Conservation (phyloP, 306 rosid genomes). For the Ammopiptanthus mongolicus region DNA sequence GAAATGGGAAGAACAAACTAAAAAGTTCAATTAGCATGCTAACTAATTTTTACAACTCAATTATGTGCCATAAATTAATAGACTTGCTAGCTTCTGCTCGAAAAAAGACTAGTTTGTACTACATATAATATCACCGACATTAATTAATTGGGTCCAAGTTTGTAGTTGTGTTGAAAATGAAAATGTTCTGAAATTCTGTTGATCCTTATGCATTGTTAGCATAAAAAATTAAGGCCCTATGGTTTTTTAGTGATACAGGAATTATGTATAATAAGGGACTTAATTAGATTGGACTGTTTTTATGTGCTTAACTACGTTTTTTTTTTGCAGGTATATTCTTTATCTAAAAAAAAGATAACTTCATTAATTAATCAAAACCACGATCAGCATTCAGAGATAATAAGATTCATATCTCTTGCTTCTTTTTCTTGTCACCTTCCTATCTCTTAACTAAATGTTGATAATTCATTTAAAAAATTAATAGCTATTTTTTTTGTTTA, state of each 20-base stretch:
- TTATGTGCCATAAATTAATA: background rate
- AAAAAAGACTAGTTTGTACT: background rate
- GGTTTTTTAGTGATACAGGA: background rate
- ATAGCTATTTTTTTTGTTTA: no score
- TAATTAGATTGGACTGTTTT: background rate
- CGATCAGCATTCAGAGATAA: no score
- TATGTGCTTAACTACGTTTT: no score
- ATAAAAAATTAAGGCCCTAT: background rate
- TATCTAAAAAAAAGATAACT: no score
- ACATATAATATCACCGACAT: no score
- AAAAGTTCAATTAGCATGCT: slow-evolving; percentile 25
- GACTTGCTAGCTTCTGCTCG: background rate
- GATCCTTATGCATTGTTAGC: background rate
- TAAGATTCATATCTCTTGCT: no score
- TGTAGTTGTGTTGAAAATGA: background rate
- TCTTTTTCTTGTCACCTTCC: no score
- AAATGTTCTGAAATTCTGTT: background rate
- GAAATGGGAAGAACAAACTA: background rate
- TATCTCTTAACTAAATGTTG: no score
- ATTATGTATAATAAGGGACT: background rate
- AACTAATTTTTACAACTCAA: background rate
- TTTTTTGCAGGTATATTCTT: no score
- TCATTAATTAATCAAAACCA: no score
- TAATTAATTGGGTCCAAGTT: background rate
- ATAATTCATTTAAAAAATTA: no score